Percentiles rank a stretch among this genome's conserved stretches.
Conservation (phyloP, 2,329 filamentous ascomycete species). For the Venturia effusa region DNA sequence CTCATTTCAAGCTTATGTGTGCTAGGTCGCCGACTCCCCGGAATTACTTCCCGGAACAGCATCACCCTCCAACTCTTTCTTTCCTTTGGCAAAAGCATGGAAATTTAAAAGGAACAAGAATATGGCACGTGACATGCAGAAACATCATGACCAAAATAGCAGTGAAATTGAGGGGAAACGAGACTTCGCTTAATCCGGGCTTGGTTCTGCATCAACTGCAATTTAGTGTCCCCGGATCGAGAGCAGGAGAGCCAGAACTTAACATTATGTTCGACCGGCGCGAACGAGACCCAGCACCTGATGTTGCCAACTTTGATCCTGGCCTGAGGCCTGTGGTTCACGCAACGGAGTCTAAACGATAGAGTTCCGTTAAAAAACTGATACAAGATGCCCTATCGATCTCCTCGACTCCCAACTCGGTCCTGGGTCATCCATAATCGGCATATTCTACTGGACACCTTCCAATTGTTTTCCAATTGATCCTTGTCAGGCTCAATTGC, state of each 20-base stretch:
- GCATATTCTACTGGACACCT: too few species aligned
- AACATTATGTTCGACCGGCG: too few species aligned
- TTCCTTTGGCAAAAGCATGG: neutral
- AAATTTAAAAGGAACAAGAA: neutral
- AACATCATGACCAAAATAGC: neutral
- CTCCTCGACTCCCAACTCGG: too few species aligned
- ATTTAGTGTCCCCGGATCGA: neutral
- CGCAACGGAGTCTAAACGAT: too few species aligned
- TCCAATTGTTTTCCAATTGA: too few species aligned
- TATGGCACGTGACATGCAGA: neutral
- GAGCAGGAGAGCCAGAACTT: neutral
- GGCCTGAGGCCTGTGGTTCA: neutral
- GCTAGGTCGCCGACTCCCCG: neutral
- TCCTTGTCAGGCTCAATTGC: neutral
- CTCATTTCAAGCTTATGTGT: neutral
- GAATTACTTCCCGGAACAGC: neutral
- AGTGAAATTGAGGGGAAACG: neutral
- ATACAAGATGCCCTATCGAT: too few species aligned
- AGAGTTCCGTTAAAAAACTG: too few species aligned
- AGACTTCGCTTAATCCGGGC: neutral
- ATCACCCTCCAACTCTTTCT: neutral
- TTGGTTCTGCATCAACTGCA: neutral
- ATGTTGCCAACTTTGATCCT: neutral
- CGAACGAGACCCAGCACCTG: too few species aligned
- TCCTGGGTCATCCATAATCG: too few species aligned